Base-by-base conservation (phyloP, 495 filamentous ascomycete genomes). In the Penicillium angulare region DNA sequence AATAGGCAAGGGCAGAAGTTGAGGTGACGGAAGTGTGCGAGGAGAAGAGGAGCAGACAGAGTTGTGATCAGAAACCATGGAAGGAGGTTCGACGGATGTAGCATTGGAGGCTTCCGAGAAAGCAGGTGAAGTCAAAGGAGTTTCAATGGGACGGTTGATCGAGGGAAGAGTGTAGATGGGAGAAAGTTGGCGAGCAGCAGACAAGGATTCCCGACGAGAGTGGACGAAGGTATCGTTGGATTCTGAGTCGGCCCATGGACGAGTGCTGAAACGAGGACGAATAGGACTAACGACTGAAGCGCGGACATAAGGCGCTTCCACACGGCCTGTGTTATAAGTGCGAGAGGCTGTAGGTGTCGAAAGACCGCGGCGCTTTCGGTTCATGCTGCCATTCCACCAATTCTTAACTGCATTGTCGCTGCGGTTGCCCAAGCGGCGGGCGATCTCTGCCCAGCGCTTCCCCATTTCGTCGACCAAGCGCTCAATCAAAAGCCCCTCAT, bases 331-430 rank as follows among this genome's bases (percentile, higher is more conserved):
- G 50, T 55, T 69, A 66, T 60, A 62, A 17, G 71, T 65, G 56
- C 68, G 69, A 9, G 73, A 66, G 29, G 65, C 54, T 54, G 64
- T 60, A 33, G 65, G 68, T 44, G 61, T 74, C 48, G 62, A 74
- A 54, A 69, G 72, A 63, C 67, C 78, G 56, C 74, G 66, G 46
- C 68, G 65, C 60, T 75, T 77, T 57, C 92, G 83, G 72, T 97
- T 96, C 84, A 89, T 86, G 63, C 88, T 88, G 27, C 93, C 92
- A 69, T 98, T 97, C 89, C 89, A 97, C 90, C 91, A 97, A 72
- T 98, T 98, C 82, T 98, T 98, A 43, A 98, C 91, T 26, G 89
- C 88, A 63, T 98, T 98, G 76, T 98, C 93, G 73, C 91, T 96
- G 57, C 93, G 84, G 53, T 92, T 92, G 15, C 86, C 81, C 18